Evolutionary conservation across 495 filamentous ascomycete species (phyloP).

Genomic region (Talaromyces trachyspermus): DNA sequence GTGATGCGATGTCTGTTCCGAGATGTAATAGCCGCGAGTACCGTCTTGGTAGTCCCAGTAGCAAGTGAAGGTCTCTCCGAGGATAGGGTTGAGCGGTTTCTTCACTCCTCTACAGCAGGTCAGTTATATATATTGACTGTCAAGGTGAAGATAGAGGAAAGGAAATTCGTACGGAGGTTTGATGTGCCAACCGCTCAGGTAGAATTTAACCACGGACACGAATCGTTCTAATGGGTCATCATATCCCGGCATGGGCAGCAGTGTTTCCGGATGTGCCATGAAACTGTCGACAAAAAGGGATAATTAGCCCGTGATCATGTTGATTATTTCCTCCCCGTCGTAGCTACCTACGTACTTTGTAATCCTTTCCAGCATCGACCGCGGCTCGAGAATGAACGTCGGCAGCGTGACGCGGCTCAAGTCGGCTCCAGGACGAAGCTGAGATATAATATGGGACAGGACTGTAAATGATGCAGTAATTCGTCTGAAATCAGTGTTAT

Average conservation of each 20-base stretch:
- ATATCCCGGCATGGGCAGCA: conserved; percentile 77
- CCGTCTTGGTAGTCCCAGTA: conserved; percentile 90
- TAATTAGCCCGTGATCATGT: not conserved
- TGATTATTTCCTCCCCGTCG: not conserved
- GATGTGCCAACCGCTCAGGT: conserved; percentile 98
- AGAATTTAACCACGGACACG: conserved; percentile 93
- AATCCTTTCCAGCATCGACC: conserved; percentile 96
- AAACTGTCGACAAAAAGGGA: conserved; percentile 54
- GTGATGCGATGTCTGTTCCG: conserved; percentile 94
- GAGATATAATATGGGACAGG: conserved; percentile 91
- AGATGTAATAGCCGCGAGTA: conserved; percentile 86
- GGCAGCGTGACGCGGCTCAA: conserved; percentile 89
- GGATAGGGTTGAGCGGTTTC: conserved; percentile 94
- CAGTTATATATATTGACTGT: conserved; percentile 9
- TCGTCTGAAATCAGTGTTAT: conserved; percentile 2
- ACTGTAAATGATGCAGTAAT: conserved; percentile 41
- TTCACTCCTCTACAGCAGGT: conserved; percentile 73
- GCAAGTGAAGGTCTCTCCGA: conserved; percentile 91
- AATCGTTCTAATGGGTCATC: conserved; percentile 90
- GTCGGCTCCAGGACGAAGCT: conserved; percentile 91
- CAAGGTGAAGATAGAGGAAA: conserved; percentile 3
- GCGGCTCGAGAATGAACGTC: conserved; percentile 95
- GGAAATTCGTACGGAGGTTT: conserved; percentile 73
- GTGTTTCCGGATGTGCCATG: conserved; percentile 97
- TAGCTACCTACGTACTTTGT: conserved; percentile 81